Evolutionary conservation across 306 rosid genomes (phyloP), one percentile per base, ranked within the genome.

Genomic region (Myrica gale): DNA sequence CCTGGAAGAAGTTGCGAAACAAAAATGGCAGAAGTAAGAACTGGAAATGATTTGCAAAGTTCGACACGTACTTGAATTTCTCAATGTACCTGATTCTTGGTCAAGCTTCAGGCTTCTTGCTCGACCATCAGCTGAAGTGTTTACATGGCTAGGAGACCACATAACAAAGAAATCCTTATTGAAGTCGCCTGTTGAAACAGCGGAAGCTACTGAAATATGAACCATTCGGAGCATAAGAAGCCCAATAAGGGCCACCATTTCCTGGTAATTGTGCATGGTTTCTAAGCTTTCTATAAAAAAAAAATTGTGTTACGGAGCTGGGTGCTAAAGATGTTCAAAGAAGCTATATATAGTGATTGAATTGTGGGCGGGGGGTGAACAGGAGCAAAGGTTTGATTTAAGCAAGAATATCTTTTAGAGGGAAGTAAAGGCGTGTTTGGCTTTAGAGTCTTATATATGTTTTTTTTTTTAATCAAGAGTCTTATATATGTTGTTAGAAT

Each of bases 81-180:
- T 69, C 4, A 5, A 46, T 44, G 47, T 85, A 92, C 98, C 98
- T 32, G 98, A 92, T 73, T 90, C 85, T 82, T 92, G 86, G 82
- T 94, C 98, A 23, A 94, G 88, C 84, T 85, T 92, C 88, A 92
- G 76, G 83, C 83, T 89, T 78, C 93, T 85, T 58, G 89, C 55
- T 0, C 71, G 84, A 63, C 95, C 96, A 84, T 90, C 93, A 70
- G 84, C 71, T 5, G 97, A 92, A 46, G 96, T 94, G 81, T 80
- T 89, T 9, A 90, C 90, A 79, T 94, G 98, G 79, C 74, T 84
- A 68, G 98, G 96, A 72, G 97, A 94, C 98, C 98, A 92, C 50
- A 78, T 69, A 9, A 92, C 87, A 77, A 87, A 89, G 86, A 94
- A 94, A 87, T 94, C 98, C 82, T 92, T 86, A 61, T 89, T 86